Evolutionary conservation across 148 eudicot species (phyloP), one percentile per base, ranked within the genome.

Genomic region (Heliosperma pusillum): DNA sequence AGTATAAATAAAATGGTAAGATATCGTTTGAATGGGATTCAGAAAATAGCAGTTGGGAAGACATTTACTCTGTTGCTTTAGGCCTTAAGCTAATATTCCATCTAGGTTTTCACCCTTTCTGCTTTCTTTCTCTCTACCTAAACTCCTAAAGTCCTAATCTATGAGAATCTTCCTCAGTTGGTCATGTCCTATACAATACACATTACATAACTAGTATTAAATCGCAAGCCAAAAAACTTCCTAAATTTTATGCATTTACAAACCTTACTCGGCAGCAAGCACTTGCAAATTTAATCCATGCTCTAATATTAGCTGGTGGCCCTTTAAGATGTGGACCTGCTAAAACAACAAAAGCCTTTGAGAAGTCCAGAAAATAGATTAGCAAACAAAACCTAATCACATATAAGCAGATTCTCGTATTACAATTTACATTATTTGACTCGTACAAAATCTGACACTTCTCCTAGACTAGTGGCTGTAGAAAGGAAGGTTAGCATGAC

Each of bases 231-330:
- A 61, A 50, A 57, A 29, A 4, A 15, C 20, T 24, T 42, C 13
- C 30, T 20, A 70, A 69, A 3, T 26, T 50, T 26, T 65, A 70
- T 58, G 70, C 44, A 42, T 40, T 26, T 24, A 78, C 87, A 68
- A 75, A 95, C 97, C 99, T 90, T 78, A 57, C 82, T 77, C 78
- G 89, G 74, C 77, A 75, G 69, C 92, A 89, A 80, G 79, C 87
- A 82, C 87, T 71, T 10, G 80, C 81, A 76, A 66, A 87, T 79
- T 89, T 89, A 80, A 92, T 88, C 97, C 97, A 95, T 33, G 82
- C 85, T 84, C 85, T 85, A 57, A 95, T 82, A 80, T 92, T 92
- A 75, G 80, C 81, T 29, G 97, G 92, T 29, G 90, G 92, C 72
- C 90, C 93, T 70, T 56, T 62, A 63, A 15, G 7, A 27, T 68